These are phyloP conservation scores for Magnaporthales sp. DNA, from an alignment of 2,329 filamentous ascomycete species.

Conservation along the genomic window DNA sequence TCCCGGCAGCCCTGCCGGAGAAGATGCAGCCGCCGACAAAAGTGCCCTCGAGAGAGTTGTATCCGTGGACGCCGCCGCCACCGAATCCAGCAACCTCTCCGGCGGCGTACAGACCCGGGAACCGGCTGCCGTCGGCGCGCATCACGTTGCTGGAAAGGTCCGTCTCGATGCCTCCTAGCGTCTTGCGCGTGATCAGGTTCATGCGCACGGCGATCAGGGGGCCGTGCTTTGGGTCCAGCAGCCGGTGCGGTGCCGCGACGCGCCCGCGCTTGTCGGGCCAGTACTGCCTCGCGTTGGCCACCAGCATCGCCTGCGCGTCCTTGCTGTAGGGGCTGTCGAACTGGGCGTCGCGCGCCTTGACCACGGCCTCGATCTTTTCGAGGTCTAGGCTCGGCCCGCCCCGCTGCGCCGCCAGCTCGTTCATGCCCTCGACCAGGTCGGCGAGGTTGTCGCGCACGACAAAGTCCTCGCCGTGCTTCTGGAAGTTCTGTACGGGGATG, in stretches of 20 bases:
- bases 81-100: conserved; percentile 54
- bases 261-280: conserved; percentile 43
- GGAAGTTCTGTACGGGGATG: conserved; percentile 46
- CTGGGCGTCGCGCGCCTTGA: conserved; percentile 47
- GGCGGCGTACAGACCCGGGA: conserved; percentile 49
- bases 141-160: conserved; percentile 48
- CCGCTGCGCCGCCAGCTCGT: conserved; percentile 38
- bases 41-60: conserved; percentile 53
- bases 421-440: conserved; percentile 50
- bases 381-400: conserved; percentile 39
- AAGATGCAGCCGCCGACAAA: conserved; percentile 57
- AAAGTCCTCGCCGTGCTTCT: conserved; percentile 50
- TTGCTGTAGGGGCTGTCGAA: conserved; percentile 48
- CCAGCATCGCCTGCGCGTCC: conserved; percentile 54
- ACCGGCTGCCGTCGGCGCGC: conserved; percentile 34
- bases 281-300: conserved; percentile 46
- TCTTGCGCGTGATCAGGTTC: conserved; percentile 54
- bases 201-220: conserved; percentile 52
- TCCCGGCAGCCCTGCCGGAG: conserved; percentile 47
- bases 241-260: conserved; percentile 42
- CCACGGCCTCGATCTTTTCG: conserved; percentile 31
- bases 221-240: conserved; percentile 45
- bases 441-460: conserved; percentile 46
- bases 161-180: conserved; percentile 51
- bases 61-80: conserved; percentile 53